Percentiles rank a stretch among this genome's conserved stretches.
phyloP scores from a whole-genome alignment of 345 rosid genomes.

The Viola odorata region DNA sequence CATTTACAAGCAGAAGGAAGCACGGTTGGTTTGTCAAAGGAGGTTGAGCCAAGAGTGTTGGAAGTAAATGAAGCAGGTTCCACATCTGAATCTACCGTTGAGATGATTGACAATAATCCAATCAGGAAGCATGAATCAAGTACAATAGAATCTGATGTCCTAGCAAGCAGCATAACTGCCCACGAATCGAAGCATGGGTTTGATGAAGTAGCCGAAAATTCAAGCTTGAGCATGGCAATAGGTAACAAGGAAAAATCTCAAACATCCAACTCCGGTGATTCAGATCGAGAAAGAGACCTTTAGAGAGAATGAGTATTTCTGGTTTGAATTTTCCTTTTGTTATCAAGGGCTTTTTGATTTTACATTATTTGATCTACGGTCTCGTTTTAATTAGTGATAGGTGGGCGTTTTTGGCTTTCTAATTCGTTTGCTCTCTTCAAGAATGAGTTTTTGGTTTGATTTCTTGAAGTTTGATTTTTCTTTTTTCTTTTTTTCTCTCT shows the following conservation, averaged over 20 bases:
- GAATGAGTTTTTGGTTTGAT: slow-evolving; percentile 46
- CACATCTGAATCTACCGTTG: background rate
- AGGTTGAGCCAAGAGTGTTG: slow-evolving; percentile 17
- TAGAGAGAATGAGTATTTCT: slow-evolving; percentile 4
- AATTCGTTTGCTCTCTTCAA: slow-evolving; percentile 31
- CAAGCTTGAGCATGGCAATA: slow-evolving; percentile 13
- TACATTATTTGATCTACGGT: slow-evolving; percentile 8
- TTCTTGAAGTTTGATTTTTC: slow-evolving; percentile 26
- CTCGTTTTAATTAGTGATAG: slow-evolving; percentile 9
- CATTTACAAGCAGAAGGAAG: slow-evolving; percentile 14
- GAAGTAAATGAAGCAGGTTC: slow-evolving; percentile 5
- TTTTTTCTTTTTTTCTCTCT: background rate
- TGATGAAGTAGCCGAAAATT: slow-evolving; percentile 20
- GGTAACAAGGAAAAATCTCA: slow-evolving; percentile 15
- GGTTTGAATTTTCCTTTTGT: slow-evolving; percentile 14
- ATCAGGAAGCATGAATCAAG: slow-evolving; percentile 1
- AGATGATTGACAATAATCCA: background rate
- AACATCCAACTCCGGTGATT: slow-evolving; percentile 24
- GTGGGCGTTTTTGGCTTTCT: slow-evolving; percentile 7
- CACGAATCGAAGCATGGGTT: slow-evolving; percentile 17
- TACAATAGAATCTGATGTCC: slow-evolving; percentile 17
- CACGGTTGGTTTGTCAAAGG: slow-evolving; percentile 20
- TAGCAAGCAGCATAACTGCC: slow-evolving; percentile 12
- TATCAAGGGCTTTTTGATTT: slow-evolving; percentile 12
- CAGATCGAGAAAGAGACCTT: slow-evolving; percentile 16